Conservation (phyloP, 2,329 filamentous ascomycete species). For the Anthostomella pinea region DNA sequence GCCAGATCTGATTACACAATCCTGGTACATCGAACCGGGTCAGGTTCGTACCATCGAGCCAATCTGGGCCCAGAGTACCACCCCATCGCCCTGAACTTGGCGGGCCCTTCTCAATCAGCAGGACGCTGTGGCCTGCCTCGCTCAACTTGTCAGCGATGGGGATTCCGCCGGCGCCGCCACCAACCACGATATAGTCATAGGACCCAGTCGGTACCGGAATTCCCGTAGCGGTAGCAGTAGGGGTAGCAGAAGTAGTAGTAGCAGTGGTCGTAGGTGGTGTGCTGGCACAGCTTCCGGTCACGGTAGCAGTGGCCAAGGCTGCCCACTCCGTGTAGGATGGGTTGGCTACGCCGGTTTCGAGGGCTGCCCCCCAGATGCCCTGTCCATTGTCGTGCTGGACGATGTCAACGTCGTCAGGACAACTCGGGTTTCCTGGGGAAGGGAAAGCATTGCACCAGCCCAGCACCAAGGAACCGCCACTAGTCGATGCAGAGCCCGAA, state of each 20-base stretch:
- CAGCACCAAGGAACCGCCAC: slow-evolving; percentile 42
- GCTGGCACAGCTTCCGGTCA: slow-evolving; percentile 34
- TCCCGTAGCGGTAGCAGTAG: slow-evolving; percentile 30
- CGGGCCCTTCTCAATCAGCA: slow-evolving; percentile 61
- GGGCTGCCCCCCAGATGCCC: slow-evolving; percentile 48
- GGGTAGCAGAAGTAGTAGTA: slow-evolving; percentile 22
- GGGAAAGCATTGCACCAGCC: slow-evolving; percentile 54
- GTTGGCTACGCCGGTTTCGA: slow-evolving; percentile 37
- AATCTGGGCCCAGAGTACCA: slow-evolving; percentile 57
- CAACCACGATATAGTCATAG: slow-evolving; percentile 62
- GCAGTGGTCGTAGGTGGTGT: slow-evolving; percentile 23
- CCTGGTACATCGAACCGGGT: slow-evolving; percentile 71
- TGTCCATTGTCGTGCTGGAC: slow-evolving; percentile 55
- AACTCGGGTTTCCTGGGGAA: slow-evolving; percentile 39
- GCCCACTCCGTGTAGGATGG: slow-evolving; percentile 43
- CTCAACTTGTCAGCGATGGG: slow-evolving; percentile 59
- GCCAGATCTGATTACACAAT: slow-evolving; percentile 69
- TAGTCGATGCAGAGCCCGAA: slow-evolving; percentile 43
- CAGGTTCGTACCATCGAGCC: slow-evolving; percentile 59
- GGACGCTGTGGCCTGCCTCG: slow-evolving; percentile 61
- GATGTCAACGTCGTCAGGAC: slow-evolving; percentile 44
- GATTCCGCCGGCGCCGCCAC: slow-evolving; percentile 58
- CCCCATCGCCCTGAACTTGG: slow-evolving; percentile 64
- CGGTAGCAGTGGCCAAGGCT: slow-evolving; percentile 41
- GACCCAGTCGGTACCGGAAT: slow-evolving; percentile 39